Conservation (phyloP, 1,284 basidiomycete species). For the Ceratobasidium sp. region DNA sequence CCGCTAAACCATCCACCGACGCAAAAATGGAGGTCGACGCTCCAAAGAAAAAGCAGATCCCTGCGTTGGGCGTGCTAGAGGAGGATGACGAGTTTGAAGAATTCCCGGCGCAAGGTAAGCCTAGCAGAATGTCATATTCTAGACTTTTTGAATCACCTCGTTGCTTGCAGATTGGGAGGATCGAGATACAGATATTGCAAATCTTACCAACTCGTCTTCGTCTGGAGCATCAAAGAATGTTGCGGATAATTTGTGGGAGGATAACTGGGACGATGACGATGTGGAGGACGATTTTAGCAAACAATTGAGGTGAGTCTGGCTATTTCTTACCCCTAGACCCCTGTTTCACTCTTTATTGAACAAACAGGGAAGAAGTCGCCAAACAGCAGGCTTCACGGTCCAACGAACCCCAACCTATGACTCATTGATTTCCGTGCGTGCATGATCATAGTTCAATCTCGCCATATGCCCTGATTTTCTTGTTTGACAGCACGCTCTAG, state of each 20-base stretch:
- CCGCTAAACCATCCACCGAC: slow-evolving; percentile 38
- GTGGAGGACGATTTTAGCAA: slow-evolving; percentile 97
- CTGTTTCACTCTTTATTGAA: neutral
- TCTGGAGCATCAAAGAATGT: slow-evolving; percentile 70
- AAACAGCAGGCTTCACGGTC: slow-evolving; percentile 36
- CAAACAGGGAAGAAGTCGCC: slow-evolving; percentile 32
- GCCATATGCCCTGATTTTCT: neutral
- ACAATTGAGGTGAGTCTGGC: slow-evolving; percentile 79
- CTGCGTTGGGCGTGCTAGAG: slow-evolving; percentile 76
- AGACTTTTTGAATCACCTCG: slow-evolving; percentile 9
- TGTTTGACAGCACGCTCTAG: neutral
- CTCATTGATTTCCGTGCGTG: slow-evolving; percentile 21
- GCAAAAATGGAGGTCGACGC: slow-evolving; percentile 43
- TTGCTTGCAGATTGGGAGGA: slow-evolving; percentile 83
- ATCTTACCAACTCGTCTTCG: slow-evolving; percentile 61
- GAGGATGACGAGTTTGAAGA: slow-evolving; percentile 90
- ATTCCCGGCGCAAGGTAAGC: slow-evolving; percentile 74
- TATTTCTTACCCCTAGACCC: neutral
- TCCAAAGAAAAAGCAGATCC: slow-evolving; percentile 51
- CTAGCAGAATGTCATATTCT: slow-evolving; percentile 4
- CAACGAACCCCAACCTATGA: slow-evolving; percentile 36
- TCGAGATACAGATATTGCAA: slow-evolving; percentile 80
- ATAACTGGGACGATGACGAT: slow-evolving; percentile 99
- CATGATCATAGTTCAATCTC: neutral
- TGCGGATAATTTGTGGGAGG: slow-evolving; percentile 94